Percentiles rank a stretch among this genome's conserved stretches.
phyloP scores from a whole-genome alignment of 2,329 filamentous ascomycete species.

The Neofusicoccum parvum region DNA sequence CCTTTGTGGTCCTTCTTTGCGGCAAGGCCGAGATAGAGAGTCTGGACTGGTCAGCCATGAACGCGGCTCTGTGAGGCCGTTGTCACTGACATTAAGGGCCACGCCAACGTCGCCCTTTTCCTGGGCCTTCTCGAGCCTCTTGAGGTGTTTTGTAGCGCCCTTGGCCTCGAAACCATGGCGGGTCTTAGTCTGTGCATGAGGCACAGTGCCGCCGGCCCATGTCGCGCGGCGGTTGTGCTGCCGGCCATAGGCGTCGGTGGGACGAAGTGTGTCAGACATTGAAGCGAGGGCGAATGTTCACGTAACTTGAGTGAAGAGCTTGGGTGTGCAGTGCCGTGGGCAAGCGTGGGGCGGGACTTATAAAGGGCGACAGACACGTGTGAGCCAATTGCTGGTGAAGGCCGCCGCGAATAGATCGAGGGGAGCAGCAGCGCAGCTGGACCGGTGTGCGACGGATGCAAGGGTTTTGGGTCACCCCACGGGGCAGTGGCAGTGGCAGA shows the following conservation, averaged over 20 bases:
- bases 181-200: constrained; percentile 21
- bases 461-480: constrained; percentile 7
- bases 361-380: constrained; percentile 10
- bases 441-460: background rate
- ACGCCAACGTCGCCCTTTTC: constrained; percentile 24
- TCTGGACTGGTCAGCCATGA: constrained; percentile 24
- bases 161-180: constrained; percentile 32
- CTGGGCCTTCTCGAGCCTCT: constrained; percentile 26
- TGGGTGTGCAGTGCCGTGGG: background rate
- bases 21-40: constrained; percentile 64
- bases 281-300: constrained; percentile 1
- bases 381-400: constrained; percentile 7
- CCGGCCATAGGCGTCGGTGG: background rate
- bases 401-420: no score
- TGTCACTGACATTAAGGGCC: constrained; percentile 26
- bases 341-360: background rate
- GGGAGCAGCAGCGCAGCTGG: no score
- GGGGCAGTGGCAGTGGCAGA: background rate
- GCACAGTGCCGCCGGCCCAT: constrained; percentile 3
- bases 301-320: background rate
- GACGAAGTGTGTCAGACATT: constrained; percentile 16
- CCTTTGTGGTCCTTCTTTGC: constrained; percentile 55
- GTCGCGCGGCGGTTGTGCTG: constrained; percentile 18
- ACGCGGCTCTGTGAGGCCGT: background rate
- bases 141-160: constrained; percentile 29